Conservation (phyloP, 2,329 filamentous ascomycete genomes). For the Microsporum ferrugineum region DNA sequence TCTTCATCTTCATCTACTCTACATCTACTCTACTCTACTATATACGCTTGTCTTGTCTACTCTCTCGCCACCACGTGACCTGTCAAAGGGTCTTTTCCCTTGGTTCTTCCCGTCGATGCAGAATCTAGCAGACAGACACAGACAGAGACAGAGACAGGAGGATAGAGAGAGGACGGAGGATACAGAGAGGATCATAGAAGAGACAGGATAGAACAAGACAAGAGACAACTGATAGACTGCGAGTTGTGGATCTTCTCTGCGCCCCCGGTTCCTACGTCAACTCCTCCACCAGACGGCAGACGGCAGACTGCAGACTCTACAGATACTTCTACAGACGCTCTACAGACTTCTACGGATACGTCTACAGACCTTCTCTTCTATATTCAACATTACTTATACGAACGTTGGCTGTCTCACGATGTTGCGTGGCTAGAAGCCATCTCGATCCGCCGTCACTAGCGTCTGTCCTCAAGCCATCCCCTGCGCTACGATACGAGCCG, state of each 20-base stretch:
- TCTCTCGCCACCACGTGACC: background rate
- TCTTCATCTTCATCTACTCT: background rate
- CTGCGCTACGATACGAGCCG: constrained; percentile 5
- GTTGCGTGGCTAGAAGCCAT: background rate
- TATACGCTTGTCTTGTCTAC: too few species aligned
- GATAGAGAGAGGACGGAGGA: too few species aligned
- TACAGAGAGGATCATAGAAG: too few species aligned
- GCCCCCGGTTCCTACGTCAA: background rate
- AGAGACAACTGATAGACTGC: too few species aligned
- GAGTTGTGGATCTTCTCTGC: background rate
- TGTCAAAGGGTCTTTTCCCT: background rate
- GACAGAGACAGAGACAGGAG: too few species aligned
- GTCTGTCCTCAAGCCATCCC: background rate
- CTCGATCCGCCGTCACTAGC: background rate
- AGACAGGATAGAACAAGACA: too few species aligned
- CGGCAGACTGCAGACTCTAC: too few species aligned
- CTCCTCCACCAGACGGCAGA: background rate
- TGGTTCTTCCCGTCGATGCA: constrained; percentile 3
- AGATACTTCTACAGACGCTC: too few species aligned
- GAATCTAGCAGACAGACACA: too few species aligned
- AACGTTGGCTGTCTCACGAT: background rate
- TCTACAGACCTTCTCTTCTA: too few species aligned
- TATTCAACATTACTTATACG: background rate
- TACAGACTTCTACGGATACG: background rate
- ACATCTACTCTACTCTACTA: background rate